Conservation (phyloP, 106 monocot species). For the Vanilla planifolia region DNA sequence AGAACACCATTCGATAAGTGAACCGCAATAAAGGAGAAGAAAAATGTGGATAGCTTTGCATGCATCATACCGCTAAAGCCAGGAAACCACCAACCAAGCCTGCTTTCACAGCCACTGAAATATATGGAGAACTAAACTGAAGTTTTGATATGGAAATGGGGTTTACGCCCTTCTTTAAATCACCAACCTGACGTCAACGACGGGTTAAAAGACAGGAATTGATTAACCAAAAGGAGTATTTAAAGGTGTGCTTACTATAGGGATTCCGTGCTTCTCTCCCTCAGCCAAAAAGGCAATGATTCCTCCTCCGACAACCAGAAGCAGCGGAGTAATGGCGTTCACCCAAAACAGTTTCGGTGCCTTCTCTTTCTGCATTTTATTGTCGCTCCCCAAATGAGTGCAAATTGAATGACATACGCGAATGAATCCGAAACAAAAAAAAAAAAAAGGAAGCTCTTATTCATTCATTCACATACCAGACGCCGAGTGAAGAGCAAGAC, state of each 20-base stretch:
- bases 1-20: not conserved
- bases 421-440: too few relatives aligned
- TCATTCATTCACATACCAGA: constrained; percentile 54
- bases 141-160: constrained; percentile 53
- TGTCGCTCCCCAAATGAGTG: too few relatives aligned
- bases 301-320: constrained; percentile 62
- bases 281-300: constrained; percentile 43
- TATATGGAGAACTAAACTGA: constrained; percentile 30
- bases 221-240: too few relatives aligned
- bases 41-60: too few relatives aligned
- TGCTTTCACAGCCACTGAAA: constrained; percentile 36
- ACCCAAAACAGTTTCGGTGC: constrained; percentile 64
- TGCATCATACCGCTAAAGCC: constrained; percentile 69
- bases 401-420: too few relatives aligned
- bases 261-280: constrained; percentile 64
- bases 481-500: constrained; percentile 37
- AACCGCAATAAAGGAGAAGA: not conserved
- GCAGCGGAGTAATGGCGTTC: constrained; percentile 53
- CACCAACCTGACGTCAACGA: constrained; percentile 67
- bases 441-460: too few relatives aligned
- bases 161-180: constrained; percentile 76
- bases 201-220: too few relatives aligned
- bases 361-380: constrained; percentile 48
- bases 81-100: constrained; percentile 60
- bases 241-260: constrained; percentile 61